These are phyloP conservation scores for Novakomyces olei DNA, from an alignment of 805 yeast species.

Conservation along the genomic window DNA sequence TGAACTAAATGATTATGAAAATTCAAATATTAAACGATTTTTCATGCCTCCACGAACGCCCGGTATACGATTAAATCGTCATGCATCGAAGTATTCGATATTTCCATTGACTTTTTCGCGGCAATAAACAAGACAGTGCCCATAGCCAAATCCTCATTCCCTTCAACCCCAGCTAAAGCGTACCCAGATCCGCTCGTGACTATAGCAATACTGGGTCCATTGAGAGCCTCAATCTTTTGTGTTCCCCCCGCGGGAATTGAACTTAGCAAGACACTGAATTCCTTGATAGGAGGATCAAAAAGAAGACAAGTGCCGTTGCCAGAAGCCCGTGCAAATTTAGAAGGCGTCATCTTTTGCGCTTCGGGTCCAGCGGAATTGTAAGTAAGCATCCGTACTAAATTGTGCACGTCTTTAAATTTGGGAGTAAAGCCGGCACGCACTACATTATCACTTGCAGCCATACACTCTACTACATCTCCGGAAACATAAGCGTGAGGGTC, in stretches of 20 bases:
- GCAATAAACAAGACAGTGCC: conserved; percentile 1
- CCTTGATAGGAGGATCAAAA: conserved; percentile 92
- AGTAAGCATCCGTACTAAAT: conserved; percentile 75
- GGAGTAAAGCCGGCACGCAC: conserved; percentile 99
- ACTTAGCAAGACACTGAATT: conserved; percentile 80
- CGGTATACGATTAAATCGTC: no score
- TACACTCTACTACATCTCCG: conserved; percentile 96
- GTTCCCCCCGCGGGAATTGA: conserved; percentile 29
- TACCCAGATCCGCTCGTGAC: conserved; percentile 63
- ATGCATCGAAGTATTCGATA: no score
- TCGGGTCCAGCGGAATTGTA: conserved; percentile 74
- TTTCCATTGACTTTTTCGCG: no score
- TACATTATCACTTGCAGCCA: conserved; percentile 98
- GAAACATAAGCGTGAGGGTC: conserved; percentile 95
- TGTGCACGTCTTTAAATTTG: conserved; percentile 84
- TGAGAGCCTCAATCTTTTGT: conserved; percentile 36
- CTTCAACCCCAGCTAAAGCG: conserved; percentile 21
- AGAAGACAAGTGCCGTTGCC: conserved; percentile 21
- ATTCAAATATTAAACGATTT: no score
- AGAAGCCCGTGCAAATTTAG: conserved; percentile 22
- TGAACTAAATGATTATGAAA: no score
- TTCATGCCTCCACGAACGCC: no score
- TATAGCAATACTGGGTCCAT: conserved; percentile 77
- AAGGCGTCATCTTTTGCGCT: conserved; percentile 73
- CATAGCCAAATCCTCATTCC: conserved; percentile 18